Evolutionary conservation across 257 asterid genomes (phyloP).

Genomic region (Ligustrum vulgare): DNA sequence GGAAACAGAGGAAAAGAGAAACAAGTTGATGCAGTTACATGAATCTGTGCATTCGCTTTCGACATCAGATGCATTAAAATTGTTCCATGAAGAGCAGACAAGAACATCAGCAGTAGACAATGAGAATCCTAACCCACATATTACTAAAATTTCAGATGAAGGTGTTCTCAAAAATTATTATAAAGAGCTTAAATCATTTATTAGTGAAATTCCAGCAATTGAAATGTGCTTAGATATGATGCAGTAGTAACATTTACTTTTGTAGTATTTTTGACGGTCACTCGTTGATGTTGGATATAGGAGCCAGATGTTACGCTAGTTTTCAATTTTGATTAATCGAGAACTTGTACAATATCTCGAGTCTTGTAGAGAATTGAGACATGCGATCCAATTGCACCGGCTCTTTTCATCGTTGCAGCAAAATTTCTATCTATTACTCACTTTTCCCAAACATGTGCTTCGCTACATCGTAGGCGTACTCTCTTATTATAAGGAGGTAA

Average conservation of each 20-base stretch:
- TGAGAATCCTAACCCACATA: slow-evolving; percentile 21
- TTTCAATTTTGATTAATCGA: too few species aligned
- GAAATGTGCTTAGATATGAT: slow-evolving; percentile 32
- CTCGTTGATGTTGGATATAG: too few species aligned
- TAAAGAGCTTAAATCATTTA: slow-evolving; percentile 43
- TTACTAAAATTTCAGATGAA: slow-evolving; percentile 22
- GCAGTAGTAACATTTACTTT: slow-evolving; percentile 5
- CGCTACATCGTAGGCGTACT: too few species aligned
- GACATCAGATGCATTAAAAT: slow-evolving; percentile 51
- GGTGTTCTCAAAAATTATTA: slow-evolving; percentile 37
- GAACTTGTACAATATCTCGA: too few species aligned
- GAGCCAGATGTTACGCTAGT: too few species aligned
- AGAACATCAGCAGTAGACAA: slow-evolving; percentile 30
- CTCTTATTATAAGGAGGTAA: too few species aligned
- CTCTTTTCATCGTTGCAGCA: too few species aligned
- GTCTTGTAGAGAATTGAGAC: too few species aligned
- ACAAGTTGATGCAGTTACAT: slow-evolving; percentile 43
- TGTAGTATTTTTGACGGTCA: not conserved
- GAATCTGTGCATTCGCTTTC: slow-evolving; percentile 54
- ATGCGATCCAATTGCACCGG: too few species aligned
- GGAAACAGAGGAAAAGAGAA: slow-evolving; percentile 60
- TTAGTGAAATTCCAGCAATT: slow-evolving; percentile 52
- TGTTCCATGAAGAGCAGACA: slow-evolving; percentile 45
- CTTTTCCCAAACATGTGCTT: too few species aligned
- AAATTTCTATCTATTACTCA: too few species aligned